Base-by-base conservation (phyloP, 2,329 filamentous ascomycete genomes). In the Hymenoscyphus fructigenus region DNA sequence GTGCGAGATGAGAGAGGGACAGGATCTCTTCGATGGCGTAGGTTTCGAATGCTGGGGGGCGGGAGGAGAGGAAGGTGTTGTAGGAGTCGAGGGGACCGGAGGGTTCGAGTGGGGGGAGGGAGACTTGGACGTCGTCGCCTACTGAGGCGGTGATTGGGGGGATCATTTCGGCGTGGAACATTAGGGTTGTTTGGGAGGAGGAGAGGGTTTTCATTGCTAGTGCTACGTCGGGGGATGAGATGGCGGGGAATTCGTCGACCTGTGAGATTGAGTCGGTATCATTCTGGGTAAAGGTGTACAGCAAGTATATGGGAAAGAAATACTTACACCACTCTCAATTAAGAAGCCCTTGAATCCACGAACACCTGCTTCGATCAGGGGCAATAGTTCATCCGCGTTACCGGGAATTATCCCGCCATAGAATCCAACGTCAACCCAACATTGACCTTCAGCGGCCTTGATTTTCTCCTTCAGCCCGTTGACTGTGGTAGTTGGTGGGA, bases 141-240 rank as follows among this genome's bases (percentile, higher is more conserved):
- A 93, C 90, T 0, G 91, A 93, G 70, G 87, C 86, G 59, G 91
- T 80, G 70, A 93, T 91, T 20, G 92, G 91, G n/a, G 94, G 93
- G 14, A 96, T 89, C 93, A 97, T 98, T 78, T 99, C 95, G 64
- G 95, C 95, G 76, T 99, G 95, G 81, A 99, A 99, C 94, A 99
- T 98, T 72, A 98, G 87, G 0, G 93, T 96, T 1, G 95, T 98
- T 20, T 92, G 85, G 62, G 89, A 85, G 71, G 92, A 88, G 66
- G 91, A 91, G 67, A 99, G 85, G 57, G 90, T 91, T 34, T 82
- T 81, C 85, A 99, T 93, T 55, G 91, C 93, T 47, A 91, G 84
- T 1, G 85, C 82, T 65, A 98, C 91, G 76, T 98, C 95, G 15
- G 79, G 77, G 0, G 91, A 84, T 0, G 90, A 90, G n/a, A 98